Evolutionary conservation across 2,329 filamentous ascomycete species (phyloP).

Genomic region (Aspergillus neoniger): DNA sequence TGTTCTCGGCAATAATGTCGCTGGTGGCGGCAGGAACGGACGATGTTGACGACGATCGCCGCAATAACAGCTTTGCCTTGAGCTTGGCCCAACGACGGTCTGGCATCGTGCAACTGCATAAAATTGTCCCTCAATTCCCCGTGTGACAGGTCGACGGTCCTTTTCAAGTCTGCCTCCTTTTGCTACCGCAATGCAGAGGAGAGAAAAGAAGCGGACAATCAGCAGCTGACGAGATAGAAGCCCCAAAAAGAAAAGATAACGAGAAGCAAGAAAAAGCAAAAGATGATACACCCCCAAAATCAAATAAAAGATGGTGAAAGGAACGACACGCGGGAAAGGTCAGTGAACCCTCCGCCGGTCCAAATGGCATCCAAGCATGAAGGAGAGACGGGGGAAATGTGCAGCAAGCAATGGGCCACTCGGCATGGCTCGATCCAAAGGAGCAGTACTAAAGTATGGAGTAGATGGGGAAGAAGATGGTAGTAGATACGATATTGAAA

Average conservation of each 20-base stretch:
- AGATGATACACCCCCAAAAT: background rate
- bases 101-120: slow-evolving; percentile 27
- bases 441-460: background rate
- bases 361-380: slow-evolving; percentile 15
- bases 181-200: background rate
- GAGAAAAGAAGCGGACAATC: background rate
- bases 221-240: background rate
- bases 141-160: too few relatives aligned
- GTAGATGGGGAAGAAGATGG: background rate
- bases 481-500: background rate
- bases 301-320: background rate
- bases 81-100: slow-evolving; percentile 39
- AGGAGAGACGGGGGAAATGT: slow-evolving; percentile 1
- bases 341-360: slow-evolving; percentile 9
- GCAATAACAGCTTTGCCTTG: slow-evolving; percentile 36
- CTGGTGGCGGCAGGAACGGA: slow-evolving; percentile 14
- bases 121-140: background rate
- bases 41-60: slow-evolving; percentile 37
- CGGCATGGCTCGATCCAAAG: slow-evolving; percentile 5
- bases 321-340: slow-evolving; percentile 3
- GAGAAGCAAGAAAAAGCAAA: slow-evolving; percentile 2
- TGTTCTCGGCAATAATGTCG: slow-evolving; percentile 1
- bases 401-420: slow-evolving; percentile 1
- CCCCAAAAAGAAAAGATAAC: background rate
- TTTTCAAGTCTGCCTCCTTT: slow-evolving; percentile 1